Percentiles rank a stretch among this genome's conserved stretches.
These are phyloP conservation scores for Xylaria multiplex DNA, from an alignment of 2,329 filamentous ascomycete species.

Conservation along the genomic window DNA sequence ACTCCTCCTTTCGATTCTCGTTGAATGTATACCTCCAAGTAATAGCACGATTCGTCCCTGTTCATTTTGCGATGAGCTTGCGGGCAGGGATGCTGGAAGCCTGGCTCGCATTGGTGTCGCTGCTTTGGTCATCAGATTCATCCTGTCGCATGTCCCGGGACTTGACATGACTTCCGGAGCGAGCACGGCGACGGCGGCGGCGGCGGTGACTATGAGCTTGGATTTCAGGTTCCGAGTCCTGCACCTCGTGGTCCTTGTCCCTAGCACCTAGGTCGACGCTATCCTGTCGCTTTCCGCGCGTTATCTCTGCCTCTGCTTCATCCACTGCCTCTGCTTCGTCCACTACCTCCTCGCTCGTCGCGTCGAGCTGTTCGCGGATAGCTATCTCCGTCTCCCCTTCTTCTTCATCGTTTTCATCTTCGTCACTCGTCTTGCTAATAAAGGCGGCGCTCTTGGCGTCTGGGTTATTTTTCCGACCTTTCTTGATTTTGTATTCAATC, in stretches of 20 bases:
- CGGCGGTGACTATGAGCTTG: slow-evolving; percentile 10
- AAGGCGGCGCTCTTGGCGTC: slow-evolving; percentile 36
- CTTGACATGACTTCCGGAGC: slow-evolving; percentile 11
- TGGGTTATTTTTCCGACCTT: slow-evolving; percentile 35
- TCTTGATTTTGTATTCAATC: slow-evolving; percentile 42
- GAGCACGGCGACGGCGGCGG: slow-evolving; percentile 9
- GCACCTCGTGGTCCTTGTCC: slow-evolving; percentile 33
- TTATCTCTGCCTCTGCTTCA: slow-evolving; percentile 1
- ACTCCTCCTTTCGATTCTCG: background rate
- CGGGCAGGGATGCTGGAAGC: slow-evolving; percentile 48
- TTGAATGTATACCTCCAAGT: background rate
- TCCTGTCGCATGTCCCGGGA: slow-evolving; percentile 1
- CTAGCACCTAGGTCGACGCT: slow-evolving; percentile 39
- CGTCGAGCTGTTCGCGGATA: slow-evolving; percentile 23
- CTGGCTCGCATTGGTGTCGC: slow-evolving; percentile 49
- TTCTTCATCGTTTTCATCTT: slow-evolving; percentile 30
- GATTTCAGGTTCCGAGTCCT: slow-evolving; percentile 41
- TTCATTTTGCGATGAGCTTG: slow-evolving; percentile 12
- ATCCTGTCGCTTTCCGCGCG: slow-evolving; percentile 10
- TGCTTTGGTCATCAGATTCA: slow-evolving; percentile 40
- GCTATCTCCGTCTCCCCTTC: slow-evolving; percentile 37
- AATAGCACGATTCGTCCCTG: background rate
- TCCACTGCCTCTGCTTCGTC: slow-evolving; percentile 12
- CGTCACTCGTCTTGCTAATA: slow-evolving; percentile 40
- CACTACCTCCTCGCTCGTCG: slow-evolving; percentile 18